Base-by-base conservation (phyloP, 768 basidiomycete species). In the Calvatia gigantea region DNA sequence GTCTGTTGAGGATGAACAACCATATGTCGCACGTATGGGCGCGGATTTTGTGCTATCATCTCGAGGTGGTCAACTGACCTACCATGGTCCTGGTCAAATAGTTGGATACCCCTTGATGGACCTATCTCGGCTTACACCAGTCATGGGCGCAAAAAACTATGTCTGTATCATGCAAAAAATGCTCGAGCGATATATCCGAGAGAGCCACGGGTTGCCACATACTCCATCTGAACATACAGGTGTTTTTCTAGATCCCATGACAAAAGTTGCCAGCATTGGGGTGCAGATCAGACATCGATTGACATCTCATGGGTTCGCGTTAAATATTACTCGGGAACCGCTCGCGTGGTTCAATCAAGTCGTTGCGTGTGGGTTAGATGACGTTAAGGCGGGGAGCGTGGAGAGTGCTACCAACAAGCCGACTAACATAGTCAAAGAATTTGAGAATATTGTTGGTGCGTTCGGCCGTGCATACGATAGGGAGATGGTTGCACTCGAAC, bases 61-160 rank as follows among this genome's bases (percentile, higher is more conserved):
- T 51, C 79, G 97, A 51, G 97, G 97, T 12, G 97, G 97, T 2
- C 87, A 98, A 72, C 80, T 94, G 55, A 99, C 97, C 1, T 99
- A 92, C 70, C 97, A 99, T 69, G 97, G 97, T 0, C 95, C 97
- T 1, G 97, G 97, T 5, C 97, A 99, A 71, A 77, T 99, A 63
- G 90, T 98, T 14, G 97, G 94, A 27, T 99, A 99, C 67, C 93
- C 94, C 2, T 77, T 98, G 49, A 76, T 98, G 48, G 96, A 98
- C 73, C 80, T 98, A 17, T 83, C 83, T n/a, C 84, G 86, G 31
- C 84, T 87, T 62, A 74, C 81, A 42, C 91, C 94, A 6, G 74
- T 86, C 49, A 75, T 83, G 67, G 77, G 85, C 54, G 83, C 86
- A 25, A 84, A 88, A 45, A 85, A 87, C 60, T 98, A 97, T 68